These are phyloP conservation scores for Dothideomycetes sp. DNA, from an alignment of 2,329 filamentous ascomycete genomes.

Conservation along the genomic window DNA sequence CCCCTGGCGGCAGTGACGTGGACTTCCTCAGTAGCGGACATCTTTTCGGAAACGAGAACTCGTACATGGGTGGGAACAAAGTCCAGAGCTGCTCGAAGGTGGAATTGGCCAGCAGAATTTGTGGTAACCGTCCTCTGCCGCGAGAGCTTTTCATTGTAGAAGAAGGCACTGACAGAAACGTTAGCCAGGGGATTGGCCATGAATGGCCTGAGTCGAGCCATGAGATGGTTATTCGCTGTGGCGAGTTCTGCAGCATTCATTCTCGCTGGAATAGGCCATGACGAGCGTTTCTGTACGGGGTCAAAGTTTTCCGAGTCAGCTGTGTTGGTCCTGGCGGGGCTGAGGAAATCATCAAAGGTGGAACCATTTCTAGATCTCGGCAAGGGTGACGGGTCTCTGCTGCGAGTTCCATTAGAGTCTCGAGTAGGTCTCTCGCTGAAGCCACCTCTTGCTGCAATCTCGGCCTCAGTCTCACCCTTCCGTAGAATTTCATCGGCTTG, in stretches of 20 bases:
- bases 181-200: conserved; percentile 72
- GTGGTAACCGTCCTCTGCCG: conserved; percentile 78
- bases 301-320: conserved; percentile 15
- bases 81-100: conserved; percentile 66
- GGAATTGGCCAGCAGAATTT: conserved; percentile 83
- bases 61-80: conserved; percentile 87
- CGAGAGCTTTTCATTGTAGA: conserved; percentile 78
- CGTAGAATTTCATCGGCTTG: conserved; percentile 71
- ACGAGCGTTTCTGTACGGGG: conserved; percentile 38
- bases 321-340: conserved; percentile 3
- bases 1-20: conserved; percentile 67
- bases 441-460: conserved; percentile 58
- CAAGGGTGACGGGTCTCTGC: conserved; percentile 21
- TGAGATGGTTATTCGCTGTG: conserved; percentile 74
- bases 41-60: conserved; percentile 73
- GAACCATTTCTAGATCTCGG: conserved; percentile 9
- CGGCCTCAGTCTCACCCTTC: conserved; percentile 61
- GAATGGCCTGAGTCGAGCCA: conserved; percentile 81
- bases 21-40: conserved; percentile 73
- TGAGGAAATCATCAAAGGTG: conserved; percentile 8
- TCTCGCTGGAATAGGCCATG: conserved; percentile 46
- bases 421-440: conserved; percentile 60
- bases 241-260: conserved; percentile 69
- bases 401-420: conserved; percentile 34
- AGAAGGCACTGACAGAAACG: conserved; percentile 80